Evolutionary conservation across 306 rosid genomes (phyloP), one percentile per base, ranked within the genome.

Genomic region (Lablab purpureus): DNA sequence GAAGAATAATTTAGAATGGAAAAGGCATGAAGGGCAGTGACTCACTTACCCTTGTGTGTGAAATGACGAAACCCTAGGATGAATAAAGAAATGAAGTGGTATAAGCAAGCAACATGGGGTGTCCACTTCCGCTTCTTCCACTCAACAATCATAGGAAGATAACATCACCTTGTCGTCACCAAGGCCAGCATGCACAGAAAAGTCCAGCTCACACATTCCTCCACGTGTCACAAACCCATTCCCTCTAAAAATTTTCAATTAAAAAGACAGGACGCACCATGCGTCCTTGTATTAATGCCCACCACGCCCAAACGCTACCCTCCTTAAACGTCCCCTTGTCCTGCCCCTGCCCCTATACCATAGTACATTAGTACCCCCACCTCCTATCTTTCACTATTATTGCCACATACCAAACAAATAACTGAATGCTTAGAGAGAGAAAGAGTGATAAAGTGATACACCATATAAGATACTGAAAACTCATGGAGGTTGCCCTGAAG

Each of bases 81-180:
- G 19, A 62, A 55, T 21, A 27, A 66, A 19, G 47, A 28, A 58
- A 30, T 25, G 3, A 66, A 27, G 71, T 15, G 36, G 40, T 69
- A 7, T 55, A 72, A 71, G 80, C 85, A 83, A 52, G 17, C 67
- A 86, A 84, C 87, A 84, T 87, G 91, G 86, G 85, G 80, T 80
- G 86, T 85, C 87, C 85, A 79, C 66, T 73, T 85, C 77, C 84
- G 55, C 71, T 66, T 50, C 30, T 78, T 78, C 78, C 82, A 69
- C 67, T 84, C 25, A 81, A 71, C 85, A 87, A 82, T 87, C 86
- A 87, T 88, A 88, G 90, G 86, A 87, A 59, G 84, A 82, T 82
- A 88, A 82, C 89, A 83, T 93, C 87, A 91, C 81, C 62, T 58
- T 71, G 88, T 81, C 88, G 88, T 88, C 92, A 90, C 83, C 85